A percentile compares a stretch with the other conserved stretches of the same genome.
Evolutionary conservation across 768 basidiomycete species (phyloP).

Genomic region (Tylopilus felleus): DNA sequence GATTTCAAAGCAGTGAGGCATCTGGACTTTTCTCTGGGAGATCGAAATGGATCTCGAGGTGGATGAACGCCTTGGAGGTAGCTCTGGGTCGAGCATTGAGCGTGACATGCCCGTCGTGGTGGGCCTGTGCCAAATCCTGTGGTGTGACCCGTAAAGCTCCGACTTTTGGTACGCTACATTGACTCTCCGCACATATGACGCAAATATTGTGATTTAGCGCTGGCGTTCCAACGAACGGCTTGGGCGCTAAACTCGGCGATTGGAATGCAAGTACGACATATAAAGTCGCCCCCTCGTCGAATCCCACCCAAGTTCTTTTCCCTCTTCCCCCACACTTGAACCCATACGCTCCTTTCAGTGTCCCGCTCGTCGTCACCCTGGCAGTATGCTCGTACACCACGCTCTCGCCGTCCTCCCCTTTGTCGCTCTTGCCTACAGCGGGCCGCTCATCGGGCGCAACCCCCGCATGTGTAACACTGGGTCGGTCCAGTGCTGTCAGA

Average conservation of each 20-base stretch:
- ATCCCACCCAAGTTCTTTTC: conserved; percentile 6
- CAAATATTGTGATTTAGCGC: no score
- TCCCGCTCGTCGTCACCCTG: conserved; percentile 4
- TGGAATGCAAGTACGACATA: conserved; percentile 17
- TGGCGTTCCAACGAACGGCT: neutral
- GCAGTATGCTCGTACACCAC: conserved; percentile 14
- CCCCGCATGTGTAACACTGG: conserved; percentile 21
- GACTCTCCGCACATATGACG: no score
- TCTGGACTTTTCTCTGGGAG: neutral
- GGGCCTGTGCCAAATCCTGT: conserved; percentile 2
- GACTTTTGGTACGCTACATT: neutral
- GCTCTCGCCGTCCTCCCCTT: conserved; percentile 17
- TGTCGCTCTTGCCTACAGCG: conserved; percentile 14
- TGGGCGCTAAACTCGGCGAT: conserved; percentile 8
- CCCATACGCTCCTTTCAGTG: conserved; percentile 25
- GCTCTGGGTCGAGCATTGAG: neutral
- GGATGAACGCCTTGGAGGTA: neutral
- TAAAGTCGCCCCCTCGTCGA: conserved; percentile 14
- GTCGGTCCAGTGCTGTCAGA: conserved; percentile 21
- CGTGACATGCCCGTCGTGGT: no score
- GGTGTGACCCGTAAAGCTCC: no score
- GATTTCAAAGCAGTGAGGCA: conserved; percentile 16
- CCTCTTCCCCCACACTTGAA: conserved; percentile 5
- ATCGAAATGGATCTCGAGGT: neutral
- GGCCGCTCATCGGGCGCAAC: conserved; percentile 24